These are phyloP conservation scores for Xerocomus potaroensis DNA, from an alignment of 768 basidiomycete species.

Conservation along the genomic window DNA sequence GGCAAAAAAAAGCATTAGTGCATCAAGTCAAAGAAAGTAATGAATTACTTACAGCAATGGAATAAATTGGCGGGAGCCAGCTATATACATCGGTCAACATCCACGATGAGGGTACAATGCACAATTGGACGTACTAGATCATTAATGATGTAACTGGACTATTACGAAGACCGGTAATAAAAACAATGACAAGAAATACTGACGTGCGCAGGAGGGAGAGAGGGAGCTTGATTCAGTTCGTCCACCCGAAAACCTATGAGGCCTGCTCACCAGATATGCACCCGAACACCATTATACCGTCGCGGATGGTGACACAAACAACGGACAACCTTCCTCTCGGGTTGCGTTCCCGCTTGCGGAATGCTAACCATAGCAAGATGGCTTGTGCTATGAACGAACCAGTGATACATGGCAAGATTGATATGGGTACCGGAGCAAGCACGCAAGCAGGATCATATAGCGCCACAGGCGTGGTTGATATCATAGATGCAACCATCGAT, in stretches of 20 bases:
- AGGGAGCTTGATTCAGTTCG: background rate
- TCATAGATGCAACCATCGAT: background rate
- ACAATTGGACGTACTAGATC: conserved; percentile 11
- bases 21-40: too few relatives aligned
- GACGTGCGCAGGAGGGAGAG: background rate
- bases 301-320: conserved; percentile 22
- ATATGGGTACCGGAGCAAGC: background rate
- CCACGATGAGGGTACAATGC: background rate
- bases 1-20: background rate
- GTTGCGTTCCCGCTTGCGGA: conserved; percentile 8
- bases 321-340: background rate
- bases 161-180: background rate
- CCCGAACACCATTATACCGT: conserved; percentile 15
- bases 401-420: conserved; percentile 3
- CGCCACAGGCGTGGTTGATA: background rate
- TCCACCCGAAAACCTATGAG: background rate
- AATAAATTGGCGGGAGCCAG: conserved; percentile 17
- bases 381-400: conserved; percentile 11
- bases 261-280: conserved; percentile 15
- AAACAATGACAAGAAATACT: conserved; percentile 14
- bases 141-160: conserved; percentile 1
- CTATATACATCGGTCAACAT: conserved; percentile 6
- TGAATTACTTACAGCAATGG: conserved; percentile 16
- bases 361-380: conserved; percentile 20
- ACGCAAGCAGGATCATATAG: conserved; percentile 16